Evolutionary conservation across 2,329 filamentous ascomycete species (phyloP).

Genomic region (Cladophialophora yegresii): DNA sequence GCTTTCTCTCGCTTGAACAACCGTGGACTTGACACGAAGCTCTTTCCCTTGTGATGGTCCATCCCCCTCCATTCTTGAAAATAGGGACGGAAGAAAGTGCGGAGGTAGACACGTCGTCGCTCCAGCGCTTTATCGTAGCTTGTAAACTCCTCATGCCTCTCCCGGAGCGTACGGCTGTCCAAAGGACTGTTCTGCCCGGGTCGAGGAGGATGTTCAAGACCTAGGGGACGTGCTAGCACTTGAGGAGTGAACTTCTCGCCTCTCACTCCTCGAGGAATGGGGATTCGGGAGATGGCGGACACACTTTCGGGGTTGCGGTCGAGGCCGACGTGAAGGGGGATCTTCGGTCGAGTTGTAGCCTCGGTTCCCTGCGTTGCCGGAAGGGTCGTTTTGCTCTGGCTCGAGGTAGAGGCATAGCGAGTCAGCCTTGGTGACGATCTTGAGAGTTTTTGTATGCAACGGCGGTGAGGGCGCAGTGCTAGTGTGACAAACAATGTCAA

Average conservation of each 20-base stretch:
- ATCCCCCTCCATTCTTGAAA: conserved; percentile 95
- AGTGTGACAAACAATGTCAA: conserved; percentile 30
- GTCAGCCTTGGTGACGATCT: conserved; percentile 8
- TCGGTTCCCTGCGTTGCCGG: conserved; percentile 2
- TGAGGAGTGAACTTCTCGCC: conserved; percentile 54
- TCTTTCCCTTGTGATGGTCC: conserved; percentile 80
- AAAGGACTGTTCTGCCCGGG: conserved; percentile 80
- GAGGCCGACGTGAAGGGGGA: conserved; percentile 35
- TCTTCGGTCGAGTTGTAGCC: conserved; percentile 13
- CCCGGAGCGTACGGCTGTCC: conserved; percentile 65
- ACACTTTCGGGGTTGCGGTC: conserved; percentile 33
- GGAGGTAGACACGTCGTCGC: conserved; percentile 74
- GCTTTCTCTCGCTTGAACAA: conserved; percentile 80
- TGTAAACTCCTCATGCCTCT: conserved; percentile 77
- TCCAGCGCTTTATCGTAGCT: conserved; percentile 82
- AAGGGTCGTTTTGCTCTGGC: conserved; percentile 4
- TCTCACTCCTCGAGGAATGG: conserved; percentile 38
- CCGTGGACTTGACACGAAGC: conserved; percentile 81
- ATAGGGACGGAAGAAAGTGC: conserved; percentile 80
- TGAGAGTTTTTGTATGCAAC: conserved; percentile 22
- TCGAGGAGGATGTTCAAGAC: conserved; percentile 71
- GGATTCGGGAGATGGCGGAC: conserved; percentile 36
- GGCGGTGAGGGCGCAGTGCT: conserved; percentile 32
- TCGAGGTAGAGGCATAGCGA: conserved; percentile 27
- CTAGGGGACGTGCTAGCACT: conserved; percentile 72